Evolutionary conservation across 345 rosid genomes (phyloP), one percentile per base, ranked within the genome.

Genomic region (Combretum micranthum): DNA sequence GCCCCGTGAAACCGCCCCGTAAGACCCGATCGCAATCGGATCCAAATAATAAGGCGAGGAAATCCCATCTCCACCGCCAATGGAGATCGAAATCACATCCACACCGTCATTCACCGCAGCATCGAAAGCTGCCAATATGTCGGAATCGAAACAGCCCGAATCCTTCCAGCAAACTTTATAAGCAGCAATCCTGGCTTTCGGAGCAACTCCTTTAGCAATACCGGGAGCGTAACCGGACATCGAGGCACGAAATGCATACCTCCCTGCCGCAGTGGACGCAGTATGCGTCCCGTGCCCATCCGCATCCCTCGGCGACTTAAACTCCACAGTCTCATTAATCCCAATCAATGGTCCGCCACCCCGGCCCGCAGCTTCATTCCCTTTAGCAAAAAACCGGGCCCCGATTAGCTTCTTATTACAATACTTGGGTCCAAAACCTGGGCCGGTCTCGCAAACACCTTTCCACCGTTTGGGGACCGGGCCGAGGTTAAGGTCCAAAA

Each of bases 261-360:
- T 69, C 0, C 97, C 89, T 0, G 91, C 84, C 7, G 89, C 88
- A 8, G 89, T 92, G 2, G 94, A 92, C 2, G 94, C 87, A 0
- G 89, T 88, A 74, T 88, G 86, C 4, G 94, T 92, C 13, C 96
- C 96, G 20, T 88, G 98, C 19, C 91, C 89, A 17, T 84, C 93
- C 2, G 95, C 98, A 50, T 92, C 96, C 48, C 87, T 80, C 11
- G 98, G 80, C 0, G 98, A 92, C 39, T 75, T 61, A 66, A 84
- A 92, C 77, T 92, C 91, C 11, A 84, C 61, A 5, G 93, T 88
- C 44, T 78, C 71, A 57, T 91, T 91, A 44, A 86, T 73, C n/a
- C 81, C 87, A 0, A 69, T 63, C 18, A 74, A 69, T 6, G 81
- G 83, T 2, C 85, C 91, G 9, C 57, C 68, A 2, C 58, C 42